These are phyloP conservation scores for Russula lepida DNA, from an alignment of 768 basidiomycete species.

Conservation along the genomic window DNA sequence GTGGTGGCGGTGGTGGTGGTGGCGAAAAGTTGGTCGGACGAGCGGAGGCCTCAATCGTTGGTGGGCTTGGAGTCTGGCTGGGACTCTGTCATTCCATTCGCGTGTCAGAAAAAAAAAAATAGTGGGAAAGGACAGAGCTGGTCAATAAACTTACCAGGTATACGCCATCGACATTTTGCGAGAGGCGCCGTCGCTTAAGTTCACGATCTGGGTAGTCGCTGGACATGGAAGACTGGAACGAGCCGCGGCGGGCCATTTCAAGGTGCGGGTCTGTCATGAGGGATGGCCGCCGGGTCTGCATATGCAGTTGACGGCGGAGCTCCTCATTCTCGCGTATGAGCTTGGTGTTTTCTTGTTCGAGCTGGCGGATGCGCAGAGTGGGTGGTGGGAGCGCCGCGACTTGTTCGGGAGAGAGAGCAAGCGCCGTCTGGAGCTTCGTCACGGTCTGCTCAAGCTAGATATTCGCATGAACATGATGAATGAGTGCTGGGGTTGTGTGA, in stretches of 20 bases:
- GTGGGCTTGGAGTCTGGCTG: slow-evolving; percentile 26
- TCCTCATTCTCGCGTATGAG: slow-evolving; percentile 69
- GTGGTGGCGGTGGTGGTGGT: slow-evolving; percentile 23
- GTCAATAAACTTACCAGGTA: slow-evolving; percentile 26
- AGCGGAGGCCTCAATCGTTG: slow-evolving; percentile 23
- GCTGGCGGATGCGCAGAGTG: slow-evolving; percentile 66
- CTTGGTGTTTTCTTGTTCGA: slow-evolving; percentile 70
- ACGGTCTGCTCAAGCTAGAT: slow-evolving; percentile 76
- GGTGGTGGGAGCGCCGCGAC: slow-evolving; percentile 66
- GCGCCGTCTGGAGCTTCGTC: slow-evolving; percentile 69
- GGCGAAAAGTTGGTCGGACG: slow-evolving; percentile 18
- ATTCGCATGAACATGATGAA: neutral
- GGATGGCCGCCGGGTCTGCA: slow-evolving; percentile 19
- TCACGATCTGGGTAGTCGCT: slow-evolving; percentile 23
- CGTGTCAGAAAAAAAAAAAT: neutral
- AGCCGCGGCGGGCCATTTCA: slow-evolving; percentile 17
- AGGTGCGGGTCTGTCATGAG: slow-evolving; percentile 21
- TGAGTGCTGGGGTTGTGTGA: neutral
- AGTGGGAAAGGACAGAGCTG: too few relatives aligned
- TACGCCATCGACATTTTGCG: slow-evolving; percentile 24
- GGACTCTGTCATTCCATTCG: slow-evolving; percentile 9
- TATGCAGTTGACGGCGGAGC: slow-evolving; percentile 52
- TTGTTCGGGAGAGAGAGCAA: slow-evolving; percentile 68
- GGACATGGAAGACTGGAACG: slow-evolving; percentile 20
- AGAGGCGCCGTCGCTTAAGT: slow-evolving; percentile 25